Base-by-base conservation (phyloP, 805 yeast genomes). In the Candida ulmi region DNA sequence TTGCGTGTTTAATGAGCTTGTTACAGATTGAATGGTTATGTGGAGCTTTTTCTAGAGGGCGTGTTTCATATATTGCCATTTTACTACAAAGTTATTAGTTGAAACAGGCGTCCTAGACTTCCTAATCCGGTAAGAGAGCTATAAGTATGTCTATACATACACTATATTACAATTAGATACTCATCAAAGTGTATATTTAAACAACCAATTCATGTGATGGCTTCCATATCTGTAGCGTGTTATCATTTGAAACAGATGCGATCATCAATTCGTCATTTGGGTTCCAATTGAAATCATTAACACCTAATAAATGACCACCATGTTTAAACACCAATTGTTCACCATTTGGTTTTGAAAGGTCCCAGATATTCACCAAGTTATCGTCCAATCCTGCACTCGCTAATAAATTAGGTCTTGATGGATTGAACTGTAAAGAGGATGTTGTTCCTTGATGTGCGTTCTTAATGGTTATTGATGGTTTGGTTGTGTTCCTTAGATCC, bases 241-340 rank as follows among this genome's bases (percentile, higher is more conserved):
- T 90, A 54, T 90, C 96, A 51, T 83, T 88, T 0, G 87, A 78
- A 5, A 84, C 91, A 52, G 88, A 79, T 4, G 87, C 80, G 28
- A 88, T 46, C 72, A 82, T 69, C 75, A 82, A 75, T 4, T 78
- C 75, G 41, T 77, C 84, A 42, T 78, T 78, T 0, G 78, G 74
- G 41, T 85, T 83, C 97, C 97, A 90, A 26, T 78, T 72, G 23
- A 88, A 62, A 51, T 88, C 97, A 47, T 83, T 84, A 3, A 90
- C 86, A 4, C 91, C 88, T n/a, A 83, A 66, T 74, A 82, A 72
- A 58, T 90, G 98, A 0, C 97, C 97, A 4, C 80, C 82, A 60
- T 90, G 98, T 3, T 71, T 68, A 54, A 90, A 88, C 8, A 77
- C 33, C 38, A 72, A 52, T 37, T 50, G 59, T 16, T 57, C 54